Evolutionary conservation across 768 basidiomycete genomes (phyloP).

Genomic region (Chalciporus piperatus): DNA sequence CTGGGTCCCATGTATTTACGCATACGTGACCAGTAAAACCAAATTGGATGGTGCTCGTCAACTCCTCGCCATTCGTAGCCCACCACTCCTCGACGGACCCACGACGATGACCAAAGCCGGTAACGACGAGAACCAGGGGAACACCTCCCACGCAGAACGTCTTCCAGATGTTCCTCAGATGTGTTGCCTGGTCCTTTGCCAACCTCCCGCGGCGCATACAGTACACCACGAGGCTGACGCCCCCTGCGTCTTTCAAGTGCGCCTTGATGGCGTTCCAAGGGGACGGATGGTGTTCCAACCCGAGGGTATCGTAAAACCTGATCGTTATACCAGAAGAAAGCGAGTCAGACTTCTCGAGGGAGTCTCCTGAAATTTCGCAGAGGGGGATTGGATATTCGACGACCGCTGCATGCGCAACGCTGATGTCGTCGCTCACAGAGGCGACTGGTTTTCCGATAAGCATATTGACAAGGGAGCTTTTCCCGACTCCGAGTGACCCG

Average conservation of each 20-base stretch:
- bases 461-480: conserved; percentile 43
- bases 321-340: neutral
- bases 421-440: conserved; percentile 20
- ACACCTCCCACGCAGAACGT: conserved; percentile 9
- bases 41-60: conserved; percentile 2
- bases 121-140: conserved; percentile 20
- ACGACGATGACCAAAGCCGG: conserved; percentile 11
- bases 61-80: conserved; percentile 12
- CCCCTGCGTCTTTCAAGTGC: conserved; percentile 12
- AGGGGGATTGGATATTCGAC: conserved; percentile 12
- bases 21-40: conserved; percentile 19
- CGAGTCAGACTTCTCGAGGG: too few species aligned
- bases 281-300: conserved; percentile 16
- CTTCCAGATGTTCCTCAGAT: conserved; percentile 31
- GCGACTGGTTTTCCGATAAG: conserved; percentile 27
- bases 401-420: conserved; percentile 10
- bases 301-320: conserved; percentile 19
- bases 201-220: conserved; percentile 37
- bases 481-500: conserved; percentile 32
- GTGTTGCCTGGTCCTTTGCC: conserved; percentile 26
- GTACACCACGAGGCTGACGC: conserved; percentile 32
- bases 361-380: neutral
- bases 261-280: conserved; percentile 13
- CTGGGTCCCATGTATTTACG: conserved; percentile 11
- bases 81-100: conserved; percentile 22